Evolutionary conservation across 208 protist species (phyloP), one percentile per base, ranked within the genome.

Genomic region (Zelonia costaricensis): DNA sequence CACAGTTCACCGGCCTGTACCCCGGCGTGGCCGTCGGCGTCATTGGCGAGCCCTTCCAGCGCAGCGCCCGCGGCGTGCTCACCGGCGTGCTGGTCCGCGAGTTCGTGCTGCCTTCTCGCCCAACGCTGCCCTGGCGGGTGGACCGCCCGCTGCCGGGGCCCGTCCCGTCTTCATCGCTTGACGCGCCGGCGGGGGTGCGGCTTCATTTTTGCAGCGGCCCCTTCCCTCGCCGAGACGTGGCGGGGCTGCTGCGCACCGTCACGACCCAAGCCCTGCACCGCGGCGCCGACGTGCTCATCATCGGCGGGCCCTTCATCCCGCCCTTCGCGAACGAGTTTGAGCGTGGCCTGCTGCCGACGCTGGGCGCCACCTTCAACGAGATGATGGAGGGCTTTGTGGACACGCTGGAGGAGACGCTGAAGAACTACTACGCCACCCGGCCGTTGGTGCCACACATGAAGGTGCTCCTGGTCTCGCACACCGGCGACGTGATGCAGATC

Each of bases 151-250:
- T 89, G 27, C 64, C 67, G 35, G n/a, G n/a, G 0, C n/a, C n/a
- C n/a, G n/a, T n/a, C n/a, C n/a, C 31, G 18, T 18, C 49, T 7
- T 15, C 23, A n/a, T 8, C 13, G 27, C 12, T 20, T 15, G n/a
- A 7, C n/a, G 33, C 51, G 44, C 2, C 43, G 62, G 28, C 38
- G 61, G 22, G n/a, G 12, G 66, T 74, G 30, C 84, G 90, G 36
- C 69, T 95, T n/a, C 86, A 93, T 46, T 93, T 93, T 60, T 93
- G 86, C 65, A 89, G 84, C 59, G 90, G 90, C 16, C 90, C 90
- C 2, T 93, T 93, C 54, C 90, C 90, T 16, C 68, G 84, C 10
- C 78, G 70, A 16, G 84, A 92, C 31, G 66, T 92, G 15, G 25
- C 23, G 1, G 68, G 55, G 0, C 60, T 95, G 43, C 80, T 93